Percentiles rank a stretch among this genome's conserved stretches.
phyloP scores from a whole-genome alignment of 352 stramenopile genomes.

The Globisporangium abappressorium region DNA sequence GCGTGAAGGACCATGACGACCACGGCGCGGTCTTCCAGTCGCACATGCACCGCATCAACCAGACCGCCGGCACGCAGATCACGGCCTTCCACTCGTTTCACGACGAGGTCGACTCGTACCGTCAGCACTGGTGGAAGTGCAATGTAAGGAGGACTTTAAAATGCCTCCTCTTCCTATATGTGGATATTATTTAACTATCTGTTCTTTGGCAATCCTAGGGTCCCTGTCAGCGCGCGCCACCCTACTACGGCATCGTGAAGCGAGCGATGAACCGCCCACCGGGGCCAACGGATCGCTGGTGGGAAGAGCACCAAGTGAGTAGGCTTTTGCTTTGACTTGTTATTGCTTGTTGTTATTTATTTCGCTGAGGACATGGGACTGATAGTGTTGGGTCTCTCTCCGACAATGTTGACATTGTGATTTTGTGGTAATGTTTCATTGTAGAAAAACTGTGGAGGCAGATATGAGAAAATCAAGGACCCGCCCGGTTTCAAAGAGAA shows the following conservation, averaged over 20 bases:
- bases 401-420: not conserved
- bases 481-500: slow-evolving; percentile 53
- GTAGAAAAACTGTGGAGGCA: slow-evolving; percentile 59
- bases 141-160: slow-evolving; percentile 35
- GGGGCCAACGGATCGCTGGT: slow-evolving; percentile 70
- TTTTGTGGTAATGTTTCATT: not conserved
- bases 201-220: slow-evolving; percentile 34
- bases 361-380: not conserved
- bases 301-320: slow-evolving; percentile 51
- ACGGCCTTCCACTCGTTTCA: slow-evolving; percentile 90
- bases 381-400: not conserved
- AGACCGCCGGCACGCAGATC: slow-evolving; percentile 60
- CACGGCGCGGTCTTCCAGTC: slow-evolving; percentile 81
- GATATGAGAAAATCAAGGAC: slow-evolving; percentile 73
- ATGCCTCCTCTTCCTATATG: not conserved
- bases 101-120: slow-evolving; percentile 85
- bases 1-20: slow-evolving; percentile 79
- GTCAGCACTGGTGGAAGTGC: slow-evolving; percentile 86
- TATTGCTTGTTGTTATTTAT: not conserved
- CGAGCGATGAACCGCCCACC: slow-evolving; percentile 85
- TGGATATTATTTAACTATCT: not conserved
- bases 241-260: slow-evolving; percentile 86
- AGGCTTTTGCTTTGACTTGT: not conserved
- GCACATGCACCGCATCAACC: slow-evolving; percentile 82
- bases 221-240: slow-evolving; percentile 43